Conservation (phyloP, 345 rosid genomes). For the Brassica napus region DNA sequence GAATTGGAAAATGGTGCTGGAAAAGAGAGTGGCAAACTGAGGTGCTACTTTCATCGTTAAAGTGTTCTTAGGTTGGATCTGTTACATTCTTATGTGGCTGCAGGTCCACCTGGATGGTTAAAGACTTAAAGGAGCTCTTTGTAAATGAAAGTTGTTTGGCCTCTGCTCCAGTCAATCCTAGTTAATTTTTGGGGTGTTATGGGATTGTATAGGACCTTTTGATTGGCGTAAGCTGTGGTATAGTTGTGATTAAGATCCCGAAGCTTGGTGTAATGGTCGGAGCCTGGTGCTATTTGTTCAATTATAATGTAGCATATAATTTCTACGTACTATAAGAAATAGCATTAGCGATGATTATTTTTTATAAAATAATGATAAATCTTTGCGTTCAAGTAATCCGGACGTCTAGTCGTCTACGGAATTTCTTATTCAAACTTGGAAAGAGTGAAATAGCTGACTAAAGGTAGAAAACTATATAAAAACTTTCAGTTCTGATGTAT, state of each 20-base stretch:
- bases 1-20: too few species aligned
- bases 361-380: not conserved
- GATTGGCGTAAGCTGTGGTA: not conserved
- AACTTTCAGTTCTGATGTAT: not conserved
- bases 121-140: too few species aligned
- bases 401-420: not conserved
- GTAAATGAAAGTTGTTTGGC: not conserved
- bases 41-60: too few species aligned
- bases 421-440: conserved; percentile 23
- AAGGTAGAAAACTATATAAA: not conserved
- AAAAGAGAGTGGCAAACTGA: too few species aligned
- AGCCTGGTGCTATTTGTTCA: not conserved
- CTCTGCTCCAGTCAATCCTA: not conserved
- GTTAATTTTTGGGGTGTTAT: not conserved
- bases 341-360: not conserved
- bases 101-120: not conserved
- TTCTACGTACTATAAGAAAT: not conserved
- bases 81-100: too few species aligned
- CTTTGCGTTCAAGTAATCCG: conserved; percentile 8
- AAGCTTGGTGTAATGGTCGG: not conserved
- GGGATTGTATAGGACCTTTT: not conserved
- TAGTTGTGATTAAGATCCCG: not conserved
- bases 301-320: not conserved
- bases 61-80: too few species aligned
- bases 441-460: conserved; percentile 25